phyloP scores from a whole-genome alignment of 495 filamentous ascomycete genomes.

The Eremomyces bilateralis region DNA sequence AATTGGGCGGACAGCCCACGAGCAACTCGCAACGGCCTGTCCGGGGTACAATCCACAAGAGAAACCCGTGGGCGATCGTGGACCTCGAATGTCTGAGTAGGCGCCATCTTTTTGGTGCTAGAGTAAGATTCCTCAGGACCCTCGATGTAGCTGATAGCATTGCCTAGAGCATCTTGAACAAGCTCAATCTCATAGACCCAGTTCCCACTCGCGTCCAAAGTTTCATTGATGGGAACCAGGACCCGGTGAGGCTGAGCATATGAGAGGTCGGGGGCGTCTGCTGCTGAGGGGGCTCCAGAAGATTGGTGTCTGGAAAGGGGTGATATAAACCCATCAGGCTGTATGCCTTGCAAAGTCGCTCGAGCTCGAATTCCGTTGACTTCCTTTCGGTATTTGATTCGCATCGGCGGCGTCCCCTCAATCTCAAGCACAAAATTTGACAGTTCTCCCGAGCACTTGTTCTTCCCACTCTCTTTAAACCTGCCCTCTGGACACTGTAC shows the following conservation, averaged over 20 bases:
- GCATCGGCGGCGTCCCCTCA: slow-evolving; percentile 74
- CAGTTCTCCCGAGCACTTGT: slow-evolving; percentile 65
- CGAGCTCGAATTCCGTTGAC: slow-evolving; percentile 55
- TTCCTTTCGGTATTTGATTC: slow-evolving; percentile 70
- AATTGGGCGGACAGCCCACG: slow-evolving; percentile 46
- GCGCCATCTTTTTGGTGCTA: slow-evolving; percentile 39
- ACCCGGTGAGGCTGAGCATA: slow-evolving; percentile 65
- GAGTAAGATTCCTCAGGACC: slow-evolving; percentile 36
- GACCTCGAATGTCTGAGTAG: slow-evolving; percentile 61
- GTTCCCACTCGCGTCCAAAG: slow-evolving; percentile 47
- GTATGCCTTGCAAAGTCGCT: slow-evolving; percentile 72
- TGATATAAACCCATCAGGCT: slow-evolving; percentile 66
- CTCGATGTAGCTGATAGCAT: slow-evolving; percentile 58
- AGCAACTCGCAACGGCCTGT: slow-evolving; percentile 59
- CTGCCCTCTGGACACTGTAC: slow-evolving; percentile 60
- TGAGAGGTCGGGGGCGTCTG: slow-evolving; percentile 35
- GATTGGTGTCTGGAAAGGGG: slow-evolving; percentile 37
- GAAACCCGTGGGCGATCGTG: slow-evolving; percentile 60
- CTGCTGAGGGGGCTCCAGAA: slow-evolving; percentile 28
- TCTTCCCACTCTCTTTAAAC: slow-evolving; percentile 36
- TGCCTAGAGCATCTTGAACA: slow-evolving; percentile 75
- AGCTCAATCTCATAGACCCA: slow-evolving; percentile 87
- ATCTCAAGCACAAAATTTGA: slow-evolving; percentile 67
- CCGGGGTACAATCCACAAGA: slow-evolving; percentile 52
- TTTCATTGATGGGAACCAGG: slow-evolving; percentile 67